Conservation (phyloP, 257 asterid species). For the Lycium barbarum region DNA sequence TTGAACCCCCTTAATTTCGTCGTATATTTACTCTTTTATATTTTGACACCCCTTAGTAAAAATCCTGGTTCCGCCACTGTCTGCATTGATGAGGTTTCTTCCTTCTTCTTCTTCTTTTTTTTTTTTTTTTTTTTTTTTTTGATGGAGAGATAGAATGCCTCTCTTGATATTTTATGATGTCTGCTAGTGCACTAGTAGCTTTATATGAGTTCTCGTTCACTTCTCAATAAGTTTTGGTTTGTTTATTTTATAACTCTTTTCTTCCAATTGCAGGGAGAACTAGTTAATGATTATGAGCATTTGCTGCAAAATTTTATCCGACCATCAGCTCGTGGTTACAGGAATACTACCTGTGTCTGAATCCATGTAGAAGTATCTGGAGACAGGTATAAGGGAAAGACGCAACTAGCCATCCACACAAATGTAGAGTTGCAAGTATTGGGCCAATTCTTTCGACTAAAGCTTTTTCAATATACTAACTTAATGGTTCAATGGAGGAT, state of each 20-base stretch:
- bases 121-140: too few species aligned
- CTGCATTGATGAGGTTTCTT: too few species aligned
- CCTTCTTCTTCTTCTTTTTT: too few species aligned
- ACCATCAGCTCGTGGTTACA: not conserved
- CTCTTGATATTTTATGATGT: too few species aligned
- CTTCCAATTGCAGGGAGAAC: not conserved
- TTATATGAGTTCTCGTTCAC: not conserved
- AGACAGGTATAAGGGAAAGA: not conserved
- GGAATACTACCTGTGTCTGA: not conserved
- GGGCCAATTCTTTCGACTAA: not conserved
- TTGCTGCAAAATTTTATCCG: not conserved
- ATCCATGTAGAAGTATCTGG: not conserved
- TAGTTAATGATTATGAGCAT: not conserved
- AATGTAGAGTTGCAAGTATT: conserved; percentile 10
- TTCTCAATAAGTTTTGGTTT: not conserved
- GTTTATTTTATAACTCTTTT: not conserved
- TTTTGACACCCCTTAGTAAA: too few species aligned
- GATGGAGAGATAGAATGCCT: too few species aligned
- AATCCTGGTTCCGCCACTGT: too few species aligned
- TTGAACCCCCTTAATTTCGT: too few species aligned
- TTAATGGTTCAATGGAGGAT: not conserved
- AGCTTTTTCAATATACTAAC: not conserved
- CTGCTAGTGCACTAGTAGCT: not conserved
- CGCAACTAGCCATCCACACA: conserved; percentile 8
- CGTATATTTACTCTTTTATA: too few species aligned